Evolutionary conservation across 345 rosid genomes (phyloP).

Genomic region (Streptanthus diversifolius): DNA sequence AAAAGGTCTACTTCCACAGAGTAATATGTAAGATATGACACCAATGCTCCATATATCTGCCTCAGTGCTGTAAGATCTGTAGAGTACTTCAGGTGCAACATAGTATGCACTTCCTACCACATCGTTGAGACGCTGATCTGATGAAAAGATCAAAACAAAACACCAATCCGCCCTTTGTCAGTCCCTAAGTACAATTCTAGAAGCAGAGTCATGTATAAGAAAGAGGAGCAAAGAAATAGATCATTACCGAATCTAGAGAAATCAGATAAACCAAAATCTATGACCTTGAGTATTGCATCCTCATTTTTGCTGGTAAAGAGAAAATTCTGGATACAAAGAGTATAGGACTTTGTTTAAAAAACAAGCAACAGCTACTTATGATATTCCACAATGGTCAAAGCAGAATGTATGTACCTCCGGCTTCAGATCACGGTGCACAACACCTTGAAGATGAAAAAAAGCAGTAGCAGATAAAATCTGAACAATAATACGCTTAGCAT

Average conservation of each 20-base stretch:
- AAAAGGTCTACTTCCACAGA: slow-evolving; percentile 98
- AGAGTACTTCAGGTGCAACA: slow-evolving; percentile 98
- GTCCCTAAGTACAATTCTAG: not conserved
- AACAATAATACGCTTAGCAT: slow-evolving; percentile 69
- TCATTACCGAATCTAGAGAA: slow-evolving; percentile 66
- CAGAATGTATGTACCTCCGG: slow-evolving; percentile 64
- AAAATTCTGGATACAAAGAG: slow-evolving; percentile 58
- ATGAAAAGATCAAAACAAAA: slow-evolving; percentile 5
- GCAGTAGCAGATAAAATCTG: slow-evolving; percentile 83
- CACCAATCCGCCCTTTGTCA: not conserved
- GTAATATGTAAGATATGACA: slow-evolving; percentile 81
- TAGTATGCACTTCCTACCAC: slow-evolving; percentile 99
- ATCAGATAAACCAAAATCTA: slow-evolving; percentile 95
- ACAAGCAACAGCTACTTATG: not conserved
- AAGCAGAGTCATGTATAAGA: not conserved
- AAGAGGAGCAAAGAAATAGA: not conserved
- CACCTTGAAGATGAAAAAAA: slow-evolving; percentile 96
- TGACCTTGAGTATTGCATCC: slow-evolving; percentile 81
- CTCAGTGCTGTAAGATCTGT: slow-evolving; percentile 87
- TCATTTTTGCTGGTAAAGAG: slow-evolving; percentile 75
- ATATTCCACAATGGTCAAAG: not conserved
- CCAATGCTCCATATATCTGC: slow-evolving; percentile 99
- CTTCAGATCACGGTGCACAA: slow-evolving; percentile 92
- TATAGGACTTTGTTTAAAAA: not conserved
- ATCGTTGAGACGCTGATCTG: slow-evolving; percentile 95